These are phyloP conservation scores for Schizosaccharomyces lindneri DNA, from an alignment of 805 yeast species.

Conservation along the genomic window DNA sequence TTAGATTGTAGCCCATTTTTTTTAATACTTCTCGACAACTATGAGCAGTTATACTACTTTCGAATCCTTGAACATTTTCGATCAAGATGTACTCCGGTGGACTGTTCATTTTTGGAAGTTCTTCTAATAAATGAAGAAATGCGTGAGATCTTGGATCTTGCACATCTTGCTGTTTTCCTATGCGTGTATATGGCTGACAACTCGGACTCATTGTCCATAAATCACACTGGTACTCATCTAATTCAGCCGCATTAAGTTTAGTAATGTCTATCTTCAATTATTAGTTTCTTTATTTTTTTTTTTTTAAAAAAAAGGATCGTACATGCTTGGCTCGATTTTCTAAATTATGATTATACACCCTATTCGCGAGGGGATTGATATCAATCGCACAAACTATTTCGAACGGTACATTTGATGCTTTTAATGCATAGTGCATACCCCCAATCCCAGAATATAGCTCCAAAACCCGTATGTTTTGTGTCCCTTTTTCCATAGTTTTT, in stretches of 20 bases:
- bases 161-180: not conserved
- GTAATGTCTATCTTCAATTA: not conserved
- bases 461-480: not conserved
- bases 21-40: not conserved
- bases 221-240: not conserved
- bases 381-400: not conserved
- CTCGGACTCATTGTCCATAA: slow-evolving; percentile 1
- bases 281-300: not conserved
- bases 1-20: not conserved
- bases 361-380: not conserved
- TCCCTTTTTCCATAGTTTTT: not conserved
- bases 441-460: slow-evolving; percentile 1
- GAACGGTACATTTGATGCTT: not conserved
- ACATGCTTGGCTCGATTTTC: not conserved
- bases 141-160: not conserved
- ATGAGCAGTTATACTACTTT: not conserved
- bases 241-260: not conserved
- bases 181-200: not conserved
- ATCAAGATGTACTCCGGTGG: not conserved
- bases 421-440: not conserved
- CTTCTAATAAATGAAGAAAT: not conserved
- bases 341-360: not conserved
- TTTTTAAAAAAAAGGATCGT: not conserved
- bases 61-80: not conserved
- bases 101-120: not conserved